Evolutionary conservation across 495 filamentous ascomycete genomes (phyloP).

Genomic region (Neurospora sp.): DNA sequence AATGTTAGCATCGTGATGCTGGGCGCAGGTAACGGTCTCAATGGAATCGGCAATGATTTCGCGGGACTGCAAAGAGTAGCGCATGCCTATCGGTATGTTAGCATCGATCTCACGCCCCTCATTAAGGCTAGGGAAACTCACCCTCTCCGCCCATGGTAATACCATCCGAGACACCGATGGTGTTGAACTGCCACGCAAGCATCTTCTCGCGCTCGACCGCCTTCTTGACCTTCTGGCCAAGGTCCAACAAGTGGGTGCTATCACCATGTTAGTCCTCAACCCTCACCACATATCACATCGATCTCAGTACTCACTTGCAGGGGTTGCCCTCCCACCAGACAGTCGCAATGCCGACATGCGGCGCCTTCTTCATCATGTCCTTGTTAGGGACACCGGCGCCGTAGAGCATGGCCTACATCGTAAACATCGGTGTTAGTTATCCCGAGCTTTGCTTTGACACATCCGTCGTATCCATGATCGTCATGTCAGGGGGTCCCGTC

Average conservation of each 20-base stretch:
- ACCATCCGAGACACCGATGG: constrained; percentile 83
- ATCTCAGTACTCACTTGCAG: constrained; percentile 48
- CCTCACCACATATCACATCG: too few relatives aligned
- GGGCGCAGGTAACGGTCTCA: constrained; percentile 81
- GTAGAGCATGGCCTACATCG: constrained; percentile 79
- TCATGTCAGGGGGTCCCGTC: not conserved
- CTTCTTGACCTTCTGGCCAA: constrained; percentile 85
- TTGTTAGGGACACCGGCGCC: constrained; percentile 80
- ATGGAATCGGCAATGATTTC: constrained; percentile 95
- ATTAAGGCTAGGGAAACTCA: constrained; percentile 20
- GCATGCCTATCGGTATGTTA: constrained; percentile 58
- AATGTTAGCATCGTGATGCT: constrained; percentile 89
- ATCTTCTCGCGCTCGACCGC: constrained; percentile 72
- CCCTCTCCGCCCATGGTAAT: constrained; percentile 97
- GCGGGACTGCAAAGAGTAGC: constrained; percentile 88
- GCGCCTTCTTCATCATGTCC: constrained; percentile 78
- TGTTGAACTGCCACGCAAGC: constrained; percentile 91
- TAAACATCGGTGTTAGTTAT: constrained; percentile 1
- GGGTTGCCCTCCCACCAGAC: constrained; percentile 99
- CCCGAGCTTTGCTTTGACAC: not conserved
- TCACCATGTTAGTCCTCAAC: not conserved
- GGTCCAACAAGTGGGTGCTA: constrained; percentile 58
- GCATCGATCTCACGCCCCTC: not conserved
- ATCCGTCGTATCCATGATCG: not conserved
- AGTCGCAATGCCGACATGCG: constrained; percentile 80